Evolutionary conservation across 2,329 filamentous ascomycete species (phyloP), one percentile per base, ranked within the genome.

Genomic region (Colletotrichum filicis): DNA sequence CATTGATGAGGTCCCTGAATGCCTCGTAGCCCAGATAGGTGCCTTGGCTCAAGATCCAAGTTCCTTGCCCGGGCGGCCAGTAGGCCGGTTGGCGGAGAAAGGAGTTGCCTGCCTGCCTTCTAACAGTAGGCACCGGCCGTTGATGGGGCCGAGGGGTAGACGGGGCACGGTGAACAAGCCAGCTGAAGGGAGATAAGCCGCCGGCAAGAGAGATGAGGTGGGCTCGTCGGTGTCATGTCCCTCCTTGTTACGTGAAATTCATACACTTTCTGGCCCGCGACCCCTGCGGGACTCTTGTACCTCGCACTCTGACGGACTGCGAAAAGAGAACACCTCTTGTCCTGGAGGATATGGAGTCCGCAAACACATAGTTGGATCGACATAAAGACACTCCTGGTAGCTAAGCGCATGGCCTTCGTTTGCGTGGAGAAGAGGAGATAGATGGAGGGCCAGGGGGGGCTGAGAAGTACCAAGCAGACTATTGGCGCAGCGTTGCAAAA

Each of bases 201-300:
- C 58, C 19, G 42, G 42, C 42, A 49, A 49, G 26, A 16, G 35
- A 56, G 32, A 49, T 52, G 19, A 68, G 46, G 35, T 19, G 22
- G 22, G 19, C 12, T 19, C 30, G 11, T 22, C 32, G 19, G 46
- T 28, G 26, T 26, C 58, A 42, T 55, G 28, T 32, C 35, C 35
- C 28, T 35, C 35, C 64, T 65, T 62, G 64, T 12, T 59, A 37
- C 53, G 24, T 64, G 24, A n/a, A 24, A 62, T 55, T 59, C 30
- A 19, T 69, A 35, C 30, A 42, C 52, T 53, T 66, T 35, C 19
- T 32, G 52, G 19, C 53, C 52, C 42, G 53, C 16, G 35, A 46
- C 30, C 32, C 19, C n/a, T 19, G 30, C 35, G n/a, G 58, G 37
- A n/a, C 42, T 55, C 11, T 26, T 55, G 30, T 37, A 8, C 12